Percentiles rank a stretch among this genome's conserved stretches.
Conservation (phyloP, 345 rosid species). For the Turnera subulata region DNA sequence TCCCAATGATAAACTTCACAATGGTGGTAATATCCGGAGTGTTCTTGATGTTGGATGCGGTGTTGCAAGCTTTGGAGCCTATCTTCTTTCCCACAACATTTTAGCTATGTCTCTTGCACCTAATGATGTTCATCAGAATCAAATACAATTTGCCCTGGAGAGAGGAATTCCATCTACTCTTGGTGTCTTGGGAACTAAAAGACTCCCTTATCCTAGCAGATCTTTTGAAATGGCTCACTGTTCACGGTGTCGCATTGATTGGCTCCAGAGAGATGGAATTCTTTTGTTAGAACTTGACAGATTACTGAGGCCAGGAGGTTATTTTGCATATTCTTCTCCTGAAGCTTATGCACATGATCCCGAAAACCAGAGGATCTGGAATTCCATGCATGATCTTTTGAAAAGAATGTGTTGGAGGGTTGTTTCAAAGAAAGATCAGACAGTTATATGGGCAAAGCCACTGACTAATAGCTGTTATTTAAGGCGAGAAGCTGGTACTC, state of each 20-base stretch:
- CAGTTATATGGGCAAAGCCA: constrained; percentile 93
- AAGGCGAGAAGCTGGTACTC: constrained; percentile 61
- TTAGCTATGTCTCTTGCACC: constrained; percentile 97
- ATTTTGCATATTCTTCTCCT: constrained; percentile 95
- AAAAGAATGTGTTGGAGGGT: constrained; percentile 94
- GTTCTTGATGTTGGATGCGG: constrained; percentile 99
- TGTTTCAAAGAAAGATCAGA: constrained; percentile 65
- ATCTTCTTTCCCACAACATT: constrained; percentile 77
- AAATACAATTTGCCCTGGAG: constrained; percentile 94
- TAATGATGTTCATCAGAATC: constrained; percentile 96
- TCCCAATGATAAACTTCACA: constrained; percentile 79
- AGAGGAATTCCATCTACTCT: constrained; percentile 93
- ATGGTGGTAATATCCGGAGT: constrained; percentile 70
- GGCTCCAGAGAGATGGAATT: constrained; percentile 97
- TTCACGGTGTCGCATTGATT: constrained; percentile 93
- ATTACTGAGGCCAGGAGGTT: constrained; percentile 93
- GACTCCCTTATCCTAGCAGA: constrained; percentile 95
- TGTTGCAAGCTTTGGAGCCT: constrained; percentile 98
- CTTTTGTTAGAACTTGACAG: constrained; percentile 91
- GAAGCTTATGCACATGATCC: constrained; percentile 92
- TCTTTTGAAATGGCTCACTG: constrained; percentile 98
- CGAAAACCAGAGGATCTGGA: constrained; percentile 78
- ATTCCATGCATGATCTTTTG: constrained; percentile 71
- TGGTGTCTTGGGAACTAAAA: constrained; percentile 92
- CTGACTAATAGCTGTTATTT: constrained; percentile 75